These are phyloP conservation scores for Phycomyces nitens DNA, from an alignment of 192 early-diverging fungal genomes.

Conservation along the genomic window DNA sequence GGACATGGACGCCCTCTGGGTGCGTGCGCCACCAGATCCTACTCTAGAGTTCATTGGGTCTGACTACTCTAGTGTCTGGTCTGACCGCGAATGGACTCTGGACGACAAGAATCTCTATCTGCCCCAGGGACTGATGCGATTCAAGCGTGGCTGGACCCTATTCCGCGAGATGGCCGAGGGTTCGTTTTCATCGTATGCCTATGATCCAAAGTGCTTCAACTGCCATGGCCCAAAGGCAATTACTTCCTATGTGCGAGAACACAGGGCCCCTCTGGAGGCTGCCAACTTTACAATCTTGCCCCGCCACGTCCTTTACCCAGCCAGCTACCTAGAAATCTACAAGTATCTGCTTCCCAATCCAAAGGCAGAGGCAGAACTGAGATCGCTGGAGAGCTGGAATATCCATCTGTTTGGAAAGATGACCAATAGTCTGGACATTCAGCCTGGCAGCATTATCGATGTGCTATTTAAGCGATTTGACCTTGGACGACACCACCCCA, in stretches of 20 bases:
- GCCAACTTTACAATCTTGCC: slow-evolving; percentile 46
- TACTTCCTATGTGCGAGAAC: slow-evolving; percentile 48
- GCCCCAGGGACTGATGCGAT: slow-evolving; percentile 55
- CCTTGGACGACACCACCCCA: slow-evolving; percentile 39
- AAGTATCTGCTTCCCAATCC: slow-evolving; percentile 32
- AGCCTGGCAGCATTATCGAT: slow-evolving; percentile 46
- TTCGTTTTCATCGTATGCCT: slow-evolving; percentile 45
- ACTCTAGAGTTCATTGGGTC: slow-evolving; percentile 56
- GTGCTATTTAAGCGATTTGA: slow-evolving; percentile 44
- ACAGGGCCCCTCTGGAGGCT: slow-evolving; percentile 38
- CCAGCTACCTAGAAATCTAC: slow-evolving; percentile 47
- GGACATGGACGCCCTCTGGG: slow-evolving; percentile 63
- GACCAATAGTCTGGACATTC: slow-evolving; percentile 47
- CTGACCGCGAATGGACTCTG: slow-evolving; percentile 49
- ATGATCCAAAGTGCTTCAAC: slow-evolving; percentile 53
- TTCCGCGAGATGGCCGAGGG: slow-evolving; percentile 52
- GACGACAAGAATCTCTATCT: slow-evolving; percentile 51
- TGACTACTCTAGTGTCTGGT: slow-evolving; percentile 41
- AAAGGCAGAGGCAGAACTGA: slow-evolving; percentile 38
- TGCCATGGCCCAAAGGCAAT: slow-evolving; percentile 56
- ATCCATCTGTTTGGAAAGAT: slow-evolving; percentile 57
- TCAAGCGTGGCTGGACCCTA: slow-evolving; percentile 50
- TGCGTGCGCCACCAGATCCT: slow-evolving; percentile 46
- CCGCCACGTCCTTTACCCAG: slow-evolving; percentile 43
- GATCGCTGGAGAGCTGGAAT: slow-evolving; percentile 38